phyloP scores from a whole-genome alignment of 2,329 filamentous ascomycete species.

The Fusarium continuum region DNA sequence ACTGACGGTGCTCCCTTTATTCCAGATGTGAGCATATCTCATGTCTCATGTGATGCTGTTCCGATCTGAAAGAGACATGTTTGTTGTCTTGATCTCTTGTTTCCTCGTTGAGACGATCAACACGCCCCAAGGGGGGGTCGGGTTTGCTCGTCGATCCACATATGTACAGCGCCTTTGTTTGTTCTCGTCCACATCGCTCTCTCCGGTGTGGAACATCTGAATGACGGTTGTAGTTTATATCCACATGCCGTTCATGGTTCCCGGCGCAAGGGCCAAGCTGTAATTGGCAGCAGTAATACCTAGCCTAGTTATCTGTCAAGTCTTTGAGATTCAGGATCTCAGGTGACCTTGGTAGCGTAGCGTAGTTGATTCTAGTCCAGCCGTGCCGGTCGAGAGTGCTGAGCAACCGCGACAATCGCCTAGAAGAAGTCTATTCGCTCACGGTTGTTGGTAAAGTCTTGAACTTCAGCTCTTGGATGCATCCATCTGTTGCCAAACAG shows the following conservation, averaged over 20 bases:
- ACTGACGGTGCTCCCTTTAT: conserved; percentile 11
- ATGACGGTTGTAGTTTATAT: conserved; percentile 24
- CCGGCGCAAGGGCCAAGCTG: conserved; percentile 2
- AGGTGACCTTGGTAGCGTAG: not conserved
- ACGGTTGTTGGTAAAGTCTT: not conserved
- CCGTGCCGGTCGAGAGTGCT: not conserved
- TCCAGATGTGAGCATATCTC: conserved; percentile 6
- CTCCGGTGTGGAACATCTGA: conserved; percentile 17
- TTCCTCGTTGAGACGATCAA: not conserved
- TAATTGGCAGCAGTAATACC: not conserved
- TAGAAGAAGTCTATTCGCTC: conserved; percentile 15
- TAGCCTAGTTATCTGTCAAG: conserved; percentile 1
- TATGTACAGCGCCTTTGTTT: conserved; percentile 10
- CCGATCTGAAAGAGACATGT: conserved; percentile 7
- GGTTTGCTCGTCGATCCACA: not conserved
- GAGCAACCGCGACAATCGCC: not conserved
- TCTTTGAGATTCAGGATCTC: not conserved
- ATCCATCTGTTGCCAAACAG: not conserved
- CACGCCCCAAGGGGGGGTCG: conserved; percentile 10
- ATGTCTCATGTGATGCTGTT: conserved; percentile 20
- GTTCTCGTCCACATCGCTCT: conserved; percentile 23
- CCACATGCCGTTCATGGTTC: conserved; percentile 31
- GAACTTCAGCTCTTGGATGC: not conserved
- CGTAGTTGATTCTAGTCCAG: not conserved
- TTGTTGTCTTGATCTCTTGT: conserved; percentile 6